A percentile compares a stretch with the other conserved stretches of the same genome.
Evolutionary conservation across 768 basidiomycete species (phyloP).

Genomic region (Phylloporus scabripes): DNA sequence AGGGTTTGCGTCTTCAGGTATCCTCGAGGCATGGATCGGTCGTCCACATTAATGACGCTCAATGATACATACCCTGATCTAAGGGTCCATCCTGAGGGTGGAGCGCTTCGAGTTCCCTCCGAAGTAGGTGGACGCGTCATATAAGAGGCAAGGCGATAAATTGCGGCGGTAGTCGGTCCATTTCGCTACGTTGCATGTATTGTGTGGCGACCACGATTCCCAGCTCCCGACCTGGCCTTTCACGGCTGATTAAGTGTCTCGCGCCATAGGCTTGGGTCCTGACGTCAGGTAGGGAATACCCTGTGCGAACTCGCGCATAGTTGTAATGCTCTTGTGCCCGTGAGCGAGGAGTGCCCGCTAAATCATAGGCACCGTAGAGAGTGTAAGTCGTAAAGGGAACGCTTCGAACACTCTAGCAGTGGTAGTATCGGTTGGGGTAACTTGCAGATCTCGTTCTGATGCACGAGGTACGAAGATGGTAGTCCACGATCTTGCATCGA

Average conservation of each 20-base stretch:
- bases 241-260: not conserved
- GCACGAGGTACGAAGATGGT: too few relatives aligned
- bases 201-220: not conserved
- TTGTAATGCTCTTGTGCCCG: slow-evolving; percentile 1
- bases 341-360: slow-evolving; percentile 37
- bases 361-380: slow-evolving; percentile 40
- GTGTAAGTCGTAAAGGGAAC: not conserved
- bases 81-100: slow-evolving; percentile 48
- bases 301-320: not conserved
- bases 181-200: slow-evolving; percentile 19
- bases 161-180: slow-evolving; percentile 37
- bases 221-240: not conserved
- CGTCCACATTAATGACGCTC: slow-evolving; percentile 61
- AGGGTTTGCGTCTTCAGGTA: slow-evolving; percentile 33
- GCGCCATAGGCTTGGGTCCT: not conserved
- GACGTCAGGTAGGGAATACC: not conserved
- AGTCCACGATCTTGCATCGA: too few relatives aligned
- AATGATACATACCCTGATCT: slow-evolving; percentile 40
- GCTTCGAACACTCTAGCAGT: slow-evolving; percentile 2
- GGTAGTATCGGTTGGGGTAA: slow-evolving; percentile 22
- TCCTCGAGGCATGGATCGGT: slow-evolving; percentile 67
- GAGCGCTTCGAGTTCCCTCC: slow-evolving; percentile 21
- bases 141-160: slow-evolving; percentile 58
- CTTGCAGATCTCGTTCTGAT: too few relatives aligned
- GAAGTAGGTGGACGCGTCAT: slow-evolving; percentile 39